Base-by-base conservation (phyloP, 306 rosid genomes). In the Gastrolobium villosum region DNA sequence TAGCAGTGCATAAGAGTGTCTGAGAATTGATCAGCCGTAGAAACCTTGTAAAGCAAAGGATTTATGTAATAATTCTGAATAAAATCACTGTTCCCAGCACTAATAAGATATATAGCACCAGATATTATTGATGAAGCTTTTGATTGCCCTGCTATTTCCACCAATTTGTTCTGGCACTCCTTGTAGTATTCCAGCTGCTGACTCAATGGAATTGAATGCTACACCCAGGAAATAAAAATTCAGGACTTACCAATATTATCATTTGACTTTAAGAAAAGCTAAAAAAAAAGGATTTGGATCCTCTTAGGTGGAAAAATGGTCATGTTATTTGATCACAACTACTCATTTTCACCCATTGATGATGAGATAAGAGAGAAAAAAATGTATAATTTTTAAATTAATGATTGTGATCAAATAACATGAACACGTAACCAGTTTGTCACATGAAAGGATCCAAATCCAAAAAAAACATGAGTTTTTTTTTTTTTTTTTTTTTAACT, bases 31-130 rank as follows among this genome's bases (percentile, higher is more conserved):
- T 81, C 73, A 11, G 79, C 37, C 0, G 92, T 80, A 57, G 84
- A 82, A 75, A 71, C 9, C 68, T 64, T 40, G 72, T 77, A 32
- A 59, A 91, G 88, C 65, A 89, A 69, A 83, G 93, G 94, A 70
- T 88, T 79, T 37, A 87, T 50, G 80, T 87, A 94, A 67, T 90
- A 93, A 79, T 91, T 91, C 50, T 87, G 87, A 32, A 91, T n/a
- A 81, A 90, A 91, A 73, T 94, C 98, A 68, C 88, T 84, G 48
- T 45, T 87, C 10, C 98, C 98, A 55, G 82, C 66, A 53, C 86
- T 79, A 13, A 87, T 9, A 40, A 90, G 72, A 70, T 90, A 65
- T 72, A 91, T 28, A 56, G 89, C 92, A 67, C 74, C 85, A 43
- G 93, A 86, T 73, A 90, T 78, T 4, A 89, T 86, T 8, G 87